Evolutionary conservation across 1,139 yeast genomes (phyloP), one percentile per base, ranked within the genome.

Genomic region (Candida buenavistaensis): DNA sequence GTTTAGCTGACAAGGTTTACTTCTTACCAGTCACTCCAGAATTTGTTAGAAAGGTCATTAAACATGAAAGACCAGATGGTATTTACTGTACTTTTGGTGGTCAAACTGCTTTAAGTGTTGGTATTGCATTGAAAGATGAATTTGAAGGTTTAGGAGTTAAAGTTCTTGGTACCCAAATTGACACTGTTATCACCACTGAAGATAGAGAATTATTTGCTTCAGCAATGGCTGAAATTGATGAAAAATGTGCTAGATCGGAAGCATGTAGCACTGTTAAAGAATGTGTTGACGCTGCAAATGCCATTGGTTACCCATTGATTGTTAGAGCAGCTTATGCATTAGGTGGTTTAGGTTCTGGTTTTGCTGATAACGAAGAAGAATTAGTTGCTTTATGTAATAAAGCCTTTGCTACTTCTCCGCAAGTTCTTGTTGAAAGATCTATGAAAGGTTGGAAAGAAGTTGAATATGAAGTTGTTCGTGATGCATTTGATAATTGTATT

Each of bases 391-490:
- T 41, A 21, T 35, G 40, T 30, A 37, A 36, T 16, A 57, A 80
- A 80, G 62, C 84, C 86, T 64, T 75, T 92, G 61, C 83, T 95
- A 32, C 80, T 95, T 32, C 95, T 30, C 97, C 97, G 33, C 99
- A 92, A 71, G 87, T 92, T 51, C 72, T 92, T 52, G 97, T 92
- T 45, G 98, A 92, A 68, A 90, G 87, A 69, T 90, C 97, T 4
- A 72, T 92, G 65, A 92, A 90, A 72, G 98, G 98, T 46, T 92
- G 98, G 98, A 92, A 92, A 63, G 98, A 92, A 69, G 94, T 92
- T 40, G 98, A 92, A 69, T 92, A 92, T 64, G 98, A 92, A 69
- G 98, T 92, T 48, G 98, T 92, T 39, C 87, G 98, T 64, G 98
- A 92, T 64, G 78, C 95, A 53, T 90, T 84, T 43, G 96, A 84